Conservation (phyloP, 148 eudicot genomes). For the Bassia scoparia region DNA sequence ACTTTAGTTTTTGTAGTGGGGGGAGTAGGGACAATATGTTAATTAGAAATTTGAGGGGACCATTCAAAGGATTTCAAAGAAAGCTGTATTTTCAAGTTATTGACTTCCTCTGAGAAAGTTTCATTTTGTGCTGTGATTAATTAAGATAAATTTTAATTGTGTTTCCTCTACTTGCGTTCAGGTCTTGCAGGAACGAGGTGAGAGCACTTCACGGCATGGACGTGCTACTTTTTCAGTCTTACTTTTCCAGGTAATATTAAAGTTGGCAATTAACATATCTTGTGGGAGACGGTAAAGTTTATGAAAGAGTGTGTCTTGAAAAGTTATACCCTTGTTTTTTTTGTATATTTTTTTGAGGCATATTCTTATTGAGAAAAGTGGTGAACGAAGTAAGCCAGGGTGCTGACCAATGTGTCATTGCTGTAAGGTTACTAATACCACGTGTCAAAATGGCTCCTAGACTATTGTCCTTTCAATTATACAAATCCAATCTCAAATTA, state of each 20-base stretch:
- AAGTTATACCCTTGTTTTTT: not conserved
- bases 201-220: constrained; percentile 98
- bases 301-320: not conserved
- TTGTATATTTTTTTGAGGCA: not conserved
- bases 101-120: not conserved
- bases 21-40: not conserved
- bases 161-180: constrained; percentile 31
- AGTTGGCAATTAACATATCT: not conserved
- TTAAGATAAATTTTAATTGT: constrained; percentile 7
- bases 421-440: not conserved
- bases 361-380: not conserved
- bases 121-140: constrained; percentile 6
- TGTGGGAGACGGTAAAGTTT: not conserved
- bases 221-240: constrained; percentile 98
- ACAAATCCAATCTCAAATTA: constrained; percentile 1
- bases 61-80: not conserved
- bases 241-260: constrained; percentile 75
- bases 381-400: constrained; percentile 1
- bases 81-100: not conserved
- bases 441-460: constrained; percentile 9
- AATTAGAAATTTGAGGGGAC: not conserved
- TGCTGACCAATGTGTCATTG: not conserved
- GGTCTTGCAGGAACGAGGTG: constrained; percentile 99
- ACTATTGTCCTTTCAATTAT: not conserved
- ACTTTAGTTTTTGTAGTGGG: not conserved